Percentiles rank a stretch among this genome's conserved stretches.
These are phyloP conservation scores for Candida vaughaniae DNA, from an alignment of 805 yeast genomes.

Conservation along the genomic window DNA sequence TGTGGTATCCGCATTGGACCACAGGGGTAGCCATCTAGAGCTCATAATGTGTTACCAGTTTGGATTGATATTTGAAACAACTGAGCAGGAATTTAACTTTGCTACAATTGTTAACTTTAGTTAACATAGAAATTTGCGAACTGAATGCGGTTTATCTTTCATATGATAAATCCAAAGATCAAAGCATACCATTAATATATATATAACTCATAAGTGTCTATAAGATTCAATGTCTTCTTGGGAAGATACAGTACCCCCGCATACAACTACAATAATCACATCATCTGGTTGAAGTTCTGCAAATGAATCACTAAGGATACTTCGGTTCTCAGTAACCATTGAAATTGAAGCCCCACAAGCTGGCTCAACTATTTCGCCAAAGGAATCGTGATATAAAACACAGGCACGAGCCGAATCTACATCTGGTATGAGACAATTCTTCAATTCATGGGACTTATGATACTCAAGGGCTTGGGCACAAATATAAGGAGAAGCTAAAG, in stretches of 20 bases:
- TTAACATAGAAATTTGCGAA: too few relatives aligned
- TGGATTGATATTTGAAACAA: too few relatives aligned
- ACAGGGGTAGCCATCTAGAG: constrained; percentile 5
- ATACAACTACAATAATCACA: constrained; percentile 25
- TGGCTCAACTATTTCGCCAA: constrained; percentile 26
- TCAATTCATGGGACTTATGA: constrained; percentile 13
- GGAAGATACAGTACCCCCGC: constrained; percentile 27
- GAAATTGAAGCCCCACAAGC: constrained; percentile 33
- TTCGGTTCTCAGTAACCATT: constrained; percentile 13
- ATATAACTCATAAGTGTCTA: too few relatives aligned
- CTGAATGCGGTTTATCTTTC: too few relatives aligned
- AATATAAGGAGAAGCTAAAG: constrained; percentile 30
- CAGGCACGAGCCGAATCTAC: constrained; percentile 23
- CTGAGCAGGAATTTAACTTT: too few relatives aligned
- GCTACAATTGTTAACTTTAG: too few relatives aligned
- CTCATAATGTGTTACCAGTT: constrained; percentile 1
- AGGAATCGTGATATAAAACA: constrained; percentile 22
- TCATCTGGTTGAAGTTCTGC: constrained; percentile 18
- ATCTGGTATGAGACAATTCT: constrained; percentile 24
- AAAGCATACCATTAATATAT: too few relatives aligned
- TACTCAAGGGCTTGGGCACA: constrained; percentile 18
- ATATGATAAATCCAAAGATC: too few relatives aligned
- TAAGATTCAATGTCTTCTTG: constrained; percentile 5
- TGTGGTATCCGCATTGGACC: too few relatives aligned
- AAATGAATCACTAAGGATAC: too few relatives aligned